Evolutionary conservation across 176 grass and related monocot genomes (phyloP).

Genomic region (Themeda triandra): DNA sequence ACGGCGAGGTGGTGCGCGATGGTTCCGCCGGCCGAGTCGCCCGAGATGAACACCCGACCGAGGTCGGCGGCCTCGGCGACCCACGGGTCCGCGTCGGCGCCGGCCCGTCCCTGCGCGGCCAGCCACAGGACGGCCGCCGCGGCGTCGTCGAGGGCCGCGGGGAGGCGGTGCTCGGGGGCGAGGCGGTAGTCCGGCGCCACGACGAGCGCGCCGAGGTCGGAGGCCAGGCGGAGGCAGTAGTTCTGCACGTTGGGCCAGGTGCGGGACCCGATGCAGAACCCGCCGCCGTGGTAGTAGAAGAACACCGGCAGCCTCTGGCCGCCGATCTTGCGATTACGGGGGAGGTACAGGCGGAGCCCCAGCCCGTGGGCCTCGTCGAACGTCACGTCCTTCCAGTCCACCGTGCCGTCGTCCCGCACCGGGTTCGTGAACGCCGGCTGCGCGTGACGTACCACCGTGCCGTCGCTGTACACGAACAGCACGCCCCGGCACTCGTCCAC

Average conservation of each 20-base stretch:
- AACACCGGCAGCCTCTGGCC: constrained; percentile 43
- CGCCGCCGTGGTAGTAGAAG: constrained; percentile 85
- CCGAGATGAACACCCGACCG: constrained; percentile 56
- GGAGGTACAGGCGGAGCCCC: constrained; percentile 49
- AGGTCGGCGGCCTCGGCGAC: constrained; percentile 53
- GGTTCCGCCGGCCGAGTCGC: constrained; percentile 77
- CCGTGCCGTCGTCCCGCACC: constrained; percentile 56
- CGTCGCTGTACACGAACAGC: constrained; percentile 63
- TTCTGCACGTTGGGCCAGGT: constrained; percentile 86
- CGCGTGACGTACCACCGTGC: constrained; percentile 35
- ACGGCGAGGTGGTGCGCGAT: constrained; percentile 79
- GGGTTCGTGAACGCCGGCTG: constrained; percentile 46
- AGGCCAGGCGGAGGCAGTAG: constrained; percentile 74
- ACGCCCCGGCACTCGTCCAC: constrained; percentile 72
- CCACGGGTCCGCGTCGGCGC: constrained; percentile 41
- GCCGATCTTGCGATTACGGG: not conserved
- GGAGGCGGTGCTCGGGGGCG: constrained; percentile 71
- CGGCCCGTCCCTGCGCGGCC: not conserved
- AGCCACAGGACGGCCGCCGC: constrained; percentile 45
- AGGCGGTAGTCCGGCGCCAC: constrained; percentile 88
- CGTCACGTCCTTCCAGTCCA: constrained; percentile 62
- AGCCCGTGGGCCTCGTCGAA: constrained; percentile 48
- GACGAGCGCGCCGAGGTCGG: constrained; percentile 67
- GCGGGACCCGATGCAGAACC: constrained; percentile 86
- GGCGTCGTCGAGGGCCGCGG: constrained; percentile 63